These are phyloP conservation scores for Phytophthora pistaciae DNA, from an alignment of 352 stramenopile genomes.

Conservation along the genomic window DNA sequence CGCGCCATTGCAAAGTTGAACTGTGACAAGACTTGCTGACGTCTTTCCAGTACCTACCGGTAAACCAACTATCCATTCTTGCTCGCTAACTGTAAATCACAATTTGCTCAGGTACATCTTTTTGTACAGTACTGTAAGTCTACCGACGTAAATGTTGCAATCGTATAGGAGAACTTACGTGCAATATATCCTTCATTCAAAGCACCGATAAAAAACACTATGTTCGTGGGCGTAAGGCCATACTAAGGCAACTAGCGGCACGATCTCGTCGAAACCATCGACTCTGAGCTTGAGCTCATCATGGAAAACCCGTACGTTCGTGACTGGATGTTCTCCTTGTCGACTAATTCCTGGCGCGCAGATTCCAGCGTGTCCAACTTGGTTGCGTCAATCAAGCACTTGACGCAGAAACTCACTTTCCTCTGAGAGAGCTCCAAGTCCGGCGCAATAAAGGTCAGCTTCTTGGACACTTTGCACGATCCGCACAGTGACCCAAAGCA, in stretches of 20 bases:
- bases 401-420: conserved; percentile 40
- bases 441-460: conserved; percentile 34
- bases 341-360: conserved; percentile 26
- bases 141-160: too few relatives aligned
- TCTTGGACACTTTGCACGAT: conserved; percentile 30
- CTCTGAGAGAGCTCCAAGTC: conserved; percentile 27
- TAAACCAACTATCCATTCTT: too few relatives aligned
- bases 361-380: conserved; percentile 23
- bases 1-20: too few relatives aligned
- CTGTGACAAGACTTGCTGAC: too few relatives aligned
- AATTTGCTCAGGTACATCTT: too few relatives aligned
- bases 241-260: background rate
- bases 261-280: background rate
- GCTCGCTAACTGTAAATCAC: too few relatives aligned
- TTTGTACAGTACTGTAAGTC: too few relatives aligned
- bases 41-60: too few relatives aligned
- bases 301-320: background rate
- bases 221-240: background rate
- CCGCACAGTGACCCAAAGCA: conserved; percentile 24
- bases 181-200: background rate
- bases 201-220: background rate
- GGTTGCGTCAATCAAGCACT: conserved; percentile 34
- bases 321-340: conserved; percentile 2
- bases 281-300: background rate
- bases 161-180: too few relatives aligned